Conservation (phyloP, 306 rosid species). For the Spatholobus suberectus region DNA sequence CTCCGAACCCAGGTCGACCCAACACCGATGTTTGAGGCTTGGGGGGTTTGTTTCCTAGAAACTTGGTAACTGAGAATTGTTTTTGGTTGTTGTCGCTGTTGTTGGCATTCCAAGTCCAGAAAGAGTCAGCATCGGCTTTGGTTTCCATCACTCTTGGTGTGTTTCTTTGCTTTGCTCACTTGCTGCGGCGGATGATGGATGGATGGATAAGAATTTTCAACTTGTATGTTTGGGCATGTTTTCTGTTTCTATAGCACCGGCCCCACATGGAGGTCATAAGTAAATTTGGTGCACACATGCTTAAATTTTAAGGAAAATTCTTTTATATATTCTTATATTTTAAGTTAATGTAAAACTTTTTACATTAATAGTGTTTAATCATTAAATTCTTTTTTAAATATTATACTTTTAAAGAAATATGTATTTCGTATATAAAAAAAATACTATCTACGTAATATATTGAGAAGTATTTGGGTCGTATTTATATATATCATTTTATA, state of each 20-base stretch:
- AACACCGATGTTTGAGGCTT: slow-evolving; percentile 34
- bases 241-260: not conserved
- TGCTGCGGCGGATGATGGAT: not conserved
- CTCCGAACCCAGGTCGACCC: slow-evolving; percentile 60
- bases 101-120: slow-evolving; percentile 49
- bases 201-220: not conserved
- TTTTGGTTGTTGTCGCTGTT: slow-evolving; percentile 13
- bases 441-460: too few relatives aligned
- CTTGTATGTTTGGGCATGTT: not conserved
- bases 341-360: too few relatives aligned
- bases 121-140: slow-evolving; percentile 40
- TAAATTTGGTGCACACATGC: not conserved
- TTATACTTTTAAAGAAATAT: too few relatives aligned
- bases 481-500: too few relatives aligned
- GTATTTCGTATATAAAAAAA: too few relatives aligned
- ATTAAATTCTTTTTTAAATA: too few relatives aligned
- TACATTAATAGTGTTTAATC: too few relatives aligned
- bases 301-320: not conserved
- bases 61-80: slow-evolving; percentile 40
- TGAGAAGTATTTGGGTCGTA: too few relatives aligned
- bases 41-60: slow-evolving; percentile 38
- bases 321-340: not conserved
- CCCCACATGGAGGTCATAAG: not conserved
- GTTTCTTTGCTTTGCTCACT: not conserved
- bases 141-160: not conserved